These are phyloP conservation scores for Suillus subluteus DNA, from an alignment of 768 basidiomycete species.

Conservation along the genomic window DNA sequence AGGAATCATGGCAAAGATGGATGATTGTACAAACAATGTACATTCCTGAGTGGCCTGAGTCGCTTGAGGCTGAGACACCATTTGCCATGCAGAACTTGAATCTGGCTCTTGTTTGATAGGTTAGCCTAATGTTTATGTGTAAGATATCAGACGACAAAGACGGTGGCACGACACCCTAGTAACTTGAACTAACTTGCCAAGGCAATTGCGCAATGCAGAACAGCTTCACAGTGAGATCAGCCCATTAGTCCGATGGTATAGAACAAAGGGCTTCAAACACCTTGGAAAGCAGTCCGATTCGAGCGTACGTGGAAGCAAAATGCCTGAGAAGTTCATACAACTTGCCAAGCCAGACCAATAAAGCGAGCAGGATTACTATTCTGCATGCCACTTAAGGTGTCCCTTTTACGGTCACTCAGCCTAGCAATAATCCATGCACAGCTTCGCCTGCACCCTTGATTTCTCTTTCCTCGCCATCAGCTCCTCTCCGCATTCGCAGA, in stretches of 20 bases:
- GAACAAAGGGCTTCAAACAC: background rate
- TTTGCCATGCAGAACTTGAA: too few relatives aligned
- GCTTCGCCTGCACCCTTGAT: constrained; percentile 81
- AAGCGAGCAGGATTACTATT: background rate
- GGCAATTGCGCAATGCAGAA: background rate
- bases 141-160: too few relatives aligned
- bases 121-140: too few relatives aligned
- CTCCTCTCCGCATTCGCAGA: constrained; percentile 51
- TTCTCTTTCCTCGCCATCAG: constrained; percentile 67
- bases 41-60: too few relatives aligned
- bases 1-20: too few relatives aligned
- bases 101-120: too few relatives aligned
- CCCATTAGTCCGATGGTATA: background rate
- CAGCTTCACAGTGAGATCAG: background rate
- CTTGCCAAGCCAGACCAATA: background rate
- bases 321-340: background rate
- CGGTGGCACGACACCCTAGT: background rate
- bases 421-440: constrained; percentile 62
- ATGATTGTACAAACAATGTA: too few relatives aligned
- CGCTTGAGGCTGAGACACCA: too few relatives aligned
- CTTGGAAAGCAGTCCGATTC: background rate
- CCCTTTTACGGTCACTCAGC: constrained; percentile 6
- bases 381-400: background rate
- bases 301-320: background rate
- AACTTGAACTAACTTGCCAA: background rate